Percentiles rank a stretch among this genome's conserved stretches.
Evolutionary conservation across 305 asterid species (phyloP).

Genomic region (Withania somnifera): DNA sequence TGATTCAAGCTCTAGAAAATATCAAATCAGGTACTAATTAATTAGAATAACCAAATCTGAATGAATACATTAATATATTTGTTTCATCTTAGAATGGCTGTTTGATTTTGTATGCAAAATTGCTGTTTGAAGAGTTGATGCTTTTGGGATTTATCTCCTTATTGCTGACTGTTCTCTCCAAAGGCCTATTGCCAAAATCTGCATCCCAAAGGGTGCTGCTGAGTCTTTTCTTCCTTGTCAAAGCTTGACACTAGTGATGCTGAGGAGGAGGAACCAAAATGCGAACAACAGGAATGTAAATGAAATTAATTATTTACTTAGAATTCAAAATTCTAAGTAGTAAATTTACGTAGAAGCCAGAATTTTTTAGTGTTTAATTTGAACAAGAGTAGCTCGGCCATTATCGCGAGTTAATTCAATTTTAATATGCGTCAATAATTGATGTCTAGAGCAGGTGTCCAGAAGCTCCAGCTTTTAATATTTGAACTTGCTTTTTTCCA

Average conservation of each 20-base stretch:
- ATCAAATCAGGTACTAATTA: conserved; percentile 41
- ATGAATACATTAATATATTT: background rate
- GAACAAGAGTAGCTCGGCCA: no score
- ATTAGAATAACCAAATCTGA: background rate
- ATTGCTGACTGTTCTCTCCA: conserved; percentile 37
- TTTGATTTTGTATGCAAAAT: background rate
- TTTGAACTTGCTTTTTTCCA: conserved; percentile 61
- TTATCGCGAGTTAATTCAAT: background rate
- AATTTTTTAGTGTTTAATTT: no score
- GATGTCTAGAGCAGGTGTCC: conserved; percentile 46
- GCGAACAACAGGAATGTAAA: conserved; percentile 16
- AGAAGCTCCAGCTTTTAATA: conserved; percentile 64
- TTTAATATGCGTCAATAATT: background rate
- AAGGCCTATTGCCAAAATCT: conserved; percentile 40
- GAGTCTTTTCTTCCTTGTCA: conserved; percentile 61
- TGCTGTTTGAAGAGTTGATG: conserved; percentile 41
- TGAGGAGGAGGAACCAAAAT: conserved; percentile 42
- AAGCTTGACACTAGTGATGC: conserved; percentile 13
- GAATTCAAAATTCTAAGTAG: no score
- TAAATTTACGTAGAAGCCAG: no score
- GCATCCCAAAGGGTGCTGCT: conserved; percentile 32
- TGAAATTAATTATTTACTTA: no score
- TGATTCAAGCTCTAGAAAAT: conserved; percentile 52
- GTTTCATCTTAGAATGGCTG: background rate
- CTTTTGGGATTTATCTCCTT: conserved; percentile 72